These are phyloP conservation scores for Leishmania tarentolae DNA, from an alignment of 208 protist genomes.

Conservation along the genomic window DNA sequence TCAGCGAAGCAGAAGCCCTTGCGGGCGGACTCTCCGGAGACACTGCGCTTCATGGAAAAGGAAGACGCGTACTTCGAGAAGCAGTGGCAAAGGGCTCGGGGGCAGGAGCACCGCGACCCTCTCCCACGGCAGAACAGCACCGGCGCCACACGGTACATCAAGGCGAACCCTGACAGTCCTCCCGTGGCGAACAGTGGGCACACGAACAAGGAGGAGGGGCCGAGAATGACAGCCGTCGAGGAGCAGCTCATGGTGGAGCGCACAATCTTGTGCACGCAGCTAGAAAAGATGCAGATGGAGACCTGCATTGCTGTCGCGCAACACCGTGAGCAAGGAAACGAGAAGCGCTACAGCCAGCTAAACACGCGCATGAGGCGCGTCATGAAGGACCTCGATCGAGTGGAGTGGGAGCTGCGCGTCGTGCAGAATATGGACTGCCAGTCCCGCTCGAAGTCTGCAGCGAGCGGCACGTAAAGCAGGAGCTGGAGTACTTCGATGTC, in stretches of 20 bases:
- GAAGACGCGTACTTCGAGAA: conserved; percentile 36
- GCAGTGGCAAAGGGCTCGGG: conserved; percentile 12
- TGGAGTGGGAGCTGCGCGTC: conserved; percentile 44
- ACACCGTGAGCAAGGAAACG: conserved; percentile 41
- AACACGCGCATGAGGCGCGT: conserved; percentile 52
- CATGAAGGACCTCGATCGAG: conserved; percentile 40
- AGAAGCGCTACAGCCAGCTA: conserved; percentile 50
- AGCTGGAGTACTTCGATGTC: neutral
- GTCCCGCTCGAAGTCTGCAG: conserved; percentile 4
- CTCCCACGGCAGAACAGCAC: neutral
- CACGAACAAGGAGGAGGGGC: neutral
- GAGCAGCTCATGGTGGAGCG: conserved; percentile 43
- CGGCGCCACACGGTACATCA: conserved; percentile 6
- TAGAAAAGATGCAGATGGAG: conserved; percentile 59
- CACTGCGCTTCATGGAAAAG: conserved; percentile 32
- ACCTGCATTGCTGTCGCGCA: conserved; percentile 19
- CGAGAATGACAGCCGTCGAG: conserved; percentile 30
- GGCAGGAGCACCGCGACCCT: conserved; percentile 22
- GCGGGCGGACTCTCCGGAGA: conserved; percentile 30
- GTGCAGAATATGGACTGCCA: conserved; percentile 30
- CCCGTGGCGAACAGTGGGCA: neutral
- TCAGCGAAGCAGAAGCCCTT: conserved; percentile 12
- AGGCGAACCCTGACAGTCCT: neutral
- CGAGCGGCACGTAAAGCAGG: neutral
- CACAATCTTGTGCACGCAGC: conserved; percentile 37